Evolutionary conservation across 1,284 basidiomycete genomes (phyloP).

Genomic region (Austroboletus niveus): DNA sequence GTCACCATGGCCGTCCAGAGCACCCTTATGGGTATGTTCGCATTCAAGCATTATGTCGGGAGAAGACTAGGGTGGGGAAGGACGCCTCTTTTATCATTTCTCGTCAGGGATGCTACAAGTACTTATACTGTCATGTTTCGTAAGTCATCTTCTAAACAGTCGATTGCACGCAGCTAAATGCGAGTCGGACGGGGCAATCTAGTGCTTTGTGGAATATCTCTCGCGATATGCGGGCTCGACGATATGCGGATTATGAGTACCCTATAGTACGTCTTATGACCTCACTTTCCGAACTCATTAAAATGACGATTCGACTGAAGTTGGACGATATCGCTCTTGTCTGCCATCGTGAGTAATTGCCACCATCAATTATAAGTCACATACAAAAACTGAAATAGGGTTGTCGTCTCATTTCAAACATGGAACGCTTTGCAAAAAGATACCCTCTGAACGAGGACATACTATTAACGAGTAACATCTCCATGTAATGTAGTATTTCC

Average conservation of each 20-base stretch:
- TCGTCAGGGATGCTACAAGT: constrained; percentile 16
- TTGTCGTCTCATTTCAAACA: constrained; percentile 16
- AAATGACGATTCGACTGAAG: constrained; percentile 8
- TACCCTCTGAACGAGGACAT: constrained; percentile 7
- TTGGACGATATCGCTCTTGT: constrained; percentile 13
- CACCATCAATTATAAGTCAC: not conserved
- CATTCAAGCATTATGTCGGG: constrained; percentile 6
- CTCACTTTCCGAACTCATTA: not conserved
- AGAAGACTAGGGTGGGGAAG: constrained; percentile 12
- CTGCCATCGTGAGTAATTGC: constrained; percentile 9
- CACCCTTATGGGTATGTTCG: constrained; percentile 6
- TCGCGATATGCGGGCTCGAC: not conserved
- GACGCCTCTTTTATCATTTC: constrained; percentile 15
- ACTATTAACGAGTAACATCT: constrained; percentile 12
- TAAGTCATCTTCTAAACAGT: constrained; percentile 9
- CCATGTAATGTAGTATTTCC: constrained; percentile 2
- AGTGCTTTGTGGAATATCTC: constrained; percentile 5
- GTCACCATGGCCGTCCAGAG: constrained; percentile 6
- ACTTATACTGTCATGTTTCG: constrained; percentile 10
- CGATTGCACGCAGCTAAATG: not conserved
- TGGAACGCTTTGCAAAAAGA: constrained; percentile 14
- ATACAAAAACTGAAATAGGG: constrained; percentile 8
- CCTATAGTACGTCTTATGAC: constrained; percentile 7
- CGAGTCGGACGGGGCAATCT: not conserved
- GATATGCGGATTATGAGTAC: not conserved